Evolutionary conservation across 176 grass and related monocot genomes (phyloP), one percentile per base, ranked within the genome.

Genomic region (Elymus sibiricus): DNA sequence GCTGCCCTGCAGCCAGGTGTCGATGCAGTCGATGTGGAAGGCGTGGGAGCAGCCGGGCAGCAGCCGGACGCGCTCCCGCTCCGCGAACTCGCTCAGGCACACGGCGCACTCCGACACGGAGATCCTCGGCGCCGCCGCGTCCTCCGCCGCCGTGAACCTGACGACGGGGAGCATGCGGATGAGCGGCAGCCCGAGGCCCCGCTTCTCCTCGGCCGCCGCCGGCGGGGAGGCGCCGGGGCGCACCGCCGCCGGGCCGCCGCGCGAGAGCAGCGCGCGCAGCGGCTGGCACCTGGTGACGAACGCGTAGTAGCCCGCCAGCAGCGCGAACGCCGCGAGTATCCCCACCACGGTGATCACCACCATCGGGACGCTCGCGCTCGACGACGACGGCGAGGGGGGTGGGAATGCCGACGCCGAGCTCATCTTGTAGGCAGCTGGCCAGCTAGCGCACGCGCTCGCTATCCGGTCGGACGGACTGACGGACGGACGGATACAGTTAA

Each of bases 21-120:
- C 96, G 66, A 95, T 94, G 92, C 96, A 98, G 79, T 98, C 96
- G 34, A 94, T 90, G 83, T 98, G 96, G 89, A 98, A 98, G 61
- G 90, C 89, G 88, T 98, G 93, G 75, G 87, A 89, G 88, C 96
- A 98, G 46, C 76, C 85, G 4, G 96, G 96, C 43, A 98, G 90
- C 75, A 98, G 82, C 28, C 90, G 89, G 19, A 98, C 82, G 63
- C 84, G 90, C 88, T 98, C 96, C 69, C 83, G 84, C 83, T 94
- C 93, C 75, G 38, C 87, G 83, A 95, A 95, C 84, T 94, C 96
- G 72, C 73, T 91, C 62, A 98, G 87, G 84, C 96, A 98, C 43
- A 98, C 93, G 1, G 96, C 93, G 67, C 96, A 95, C 69, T 98
- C 92, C 3, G 94, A 88, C 85, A 91, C 81, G 4, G 82, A 90